These are phyloP conservation scores for Aspergillus flavus DNA, from an alignment of 2,329 filamentous ascomycete species.

Conservation along the genomic window DNA sequence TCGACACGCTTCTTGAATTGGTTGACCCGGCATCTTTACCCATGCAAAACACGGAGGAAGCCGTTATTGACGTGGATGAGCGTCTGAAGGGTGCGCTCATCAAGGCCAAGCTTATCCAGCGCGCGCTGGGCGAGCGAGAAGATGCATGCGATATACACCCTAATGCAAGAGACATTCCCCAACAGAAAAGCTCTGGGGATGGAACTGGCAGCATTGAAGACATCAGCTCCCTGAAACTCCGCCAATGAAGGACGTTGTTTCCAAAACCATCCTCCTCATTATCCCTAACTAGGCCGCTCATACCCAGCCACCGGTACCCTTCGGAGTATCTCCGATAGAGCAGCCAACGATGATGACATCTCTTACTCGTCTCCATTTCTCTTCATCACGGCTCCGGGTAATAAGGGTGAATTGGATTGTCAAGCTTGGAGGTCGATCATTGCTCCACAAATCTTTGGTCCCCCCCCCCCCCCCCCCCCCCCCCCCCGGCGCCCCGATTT, in stretches of 20 bases:
- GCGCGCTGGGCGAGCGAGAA: conserved; percentile 59
- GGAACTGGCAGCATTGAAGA: conserved; percentile 52
- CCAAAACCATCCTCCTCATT: background rate
- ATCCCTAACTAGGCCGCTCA: background rate
- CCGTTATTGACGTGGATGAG: conserved; percentile 89
- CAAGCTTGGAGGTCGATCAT: background rate
- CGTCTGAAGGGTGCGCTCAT: conserved; percentile 78
- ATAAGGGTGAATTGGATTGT: background rate
- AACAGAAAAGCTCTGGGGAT: conserved; percentile 32
- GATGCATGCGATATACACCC: conserved; percentile 30
- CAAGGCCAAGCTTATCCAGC: conserved; percentile 83
- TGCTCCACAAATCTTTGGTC: background rate
- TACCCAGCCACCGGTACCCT: background rate
- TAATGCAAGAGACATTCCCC: conserved; percentile 32
- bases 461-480: background rate
- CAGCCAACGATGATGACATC: background rate
- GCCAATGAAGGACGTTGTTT: conserved; percentile 32
- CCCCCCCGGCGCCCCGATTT: background rate
- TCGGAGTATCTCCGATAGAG: conserved; percentile 9
- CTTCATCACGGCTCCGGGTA: background rate
- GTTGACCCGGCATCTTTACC: conserved; percentile 77
- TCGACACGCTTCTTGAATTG: conserved; percentile 73
- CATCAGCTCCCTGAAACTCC: conserved; percentile 45
- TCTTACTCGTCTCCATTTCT: background rate
- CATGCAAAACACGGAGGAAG: conserved; percentile 82